These are phyloP conservation scores for Nemania diffusa DNA, from an alignment of 2,329 filamentous ascomycete genomes.

Conservation along the genomic window DNA sequence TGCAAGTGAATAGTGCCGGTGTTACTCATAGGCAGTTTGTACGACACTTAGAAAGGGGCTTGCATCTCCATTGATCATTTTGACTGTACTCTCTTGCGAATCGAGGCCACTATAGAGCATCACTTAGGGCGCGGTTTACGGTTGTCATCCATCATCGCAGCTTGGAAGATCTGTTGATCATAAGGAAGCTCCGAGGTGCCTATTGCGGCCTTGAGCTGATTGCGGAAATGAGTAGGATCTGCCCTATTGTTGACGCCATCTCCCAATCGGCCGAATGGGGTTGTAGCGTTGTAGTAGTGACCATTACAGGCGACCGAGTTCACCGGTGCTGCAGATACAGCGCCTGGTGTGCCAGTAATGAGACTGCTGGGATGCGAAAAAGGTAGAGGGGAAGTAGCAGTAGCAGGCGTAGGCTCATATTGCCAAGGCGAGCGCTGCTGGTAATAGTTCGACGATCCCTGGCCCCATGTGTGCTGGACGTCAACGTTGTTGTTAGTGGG, in stretches of 20 bases:
- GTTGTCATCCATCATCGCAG: conserved; percentile 41
- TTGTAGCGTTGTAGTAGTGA: conserved; percentile 44
- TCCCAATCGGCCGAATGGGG: conserved; percentile 43
- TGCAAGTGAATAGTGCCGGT: neutral
- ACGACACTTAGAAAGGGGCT: neutral
- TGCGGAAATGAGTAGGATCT: conserved; percentile 45
- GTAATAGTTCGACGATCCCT: conserved; percentile 18
- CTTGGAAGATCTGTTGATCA: conserved; percentile 42
- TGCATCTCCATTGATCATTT: conserved; percentile 2
- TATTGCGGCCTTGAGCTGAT: conserved; percentile 41
- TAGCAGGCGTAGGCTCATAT: conserved; percentile 33
- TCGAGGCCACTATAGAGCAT: neutral
- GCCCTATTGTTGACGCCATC: conserved; percentile 41
- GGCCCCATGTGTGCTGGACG: conserved; percentile 25
- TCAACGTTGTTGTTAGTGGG: conserved; percentile 31
- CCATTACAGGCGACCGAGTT: conserved; percentile 44
- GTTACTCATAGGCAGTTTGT: neutral
- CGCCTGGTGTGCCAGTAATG: conserved; percentile 58
- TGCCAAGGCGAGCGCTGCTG: conserved; percentile 40
- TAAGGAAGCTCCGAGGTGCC: conserved; percentile 41
- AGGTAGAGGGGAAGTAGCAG: conserved; percentile 49
- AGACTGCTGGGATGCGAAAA: conserved; percentile 64
- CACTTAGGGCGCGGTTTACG: conserved; percentile 41
- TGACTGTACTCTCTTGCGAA: neutral
- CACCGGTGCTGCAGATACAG: conserved; percentile 29